These are phyloP conservation scores for Circinella umbellata DNA, from an alignment of 371 early-diverging fungal genomes.

Conservation along the genomic window DNA sequence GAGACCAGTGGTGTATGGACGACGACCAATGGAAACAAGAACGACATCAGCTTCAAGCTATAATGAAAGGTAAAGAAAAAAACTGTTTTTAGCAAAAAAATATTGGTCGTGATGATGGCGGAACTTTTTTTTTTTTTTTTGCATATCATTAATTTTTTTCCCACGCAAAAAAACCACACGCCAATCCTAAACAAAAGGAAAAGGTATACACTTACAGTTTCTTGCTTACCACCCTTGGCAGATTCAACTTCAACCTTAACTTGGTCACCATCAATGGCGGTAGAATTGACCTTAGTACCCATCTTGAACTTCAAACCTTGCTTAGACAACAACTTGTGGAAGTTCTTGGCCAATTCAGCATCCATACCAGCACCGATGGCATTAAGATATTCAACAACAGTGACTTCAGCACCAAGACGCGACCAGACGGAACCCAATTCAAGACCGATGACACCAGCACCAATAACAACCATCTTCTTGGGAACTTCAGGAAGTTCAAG, in stretches of 20 bases:
- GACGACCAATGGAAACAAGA: slow-evolving; percentile 94
- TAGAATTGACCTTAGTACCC: slow-evolving; percentile 92
- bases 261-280: slow-evolving; percentile 82
- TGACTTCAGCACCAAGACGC: slow-evolving; percentile 94
- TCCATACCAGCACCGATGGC: slow-evolving; percentile 99
- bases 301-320: slow-evolving; percentile 98
- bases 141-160: neutral
- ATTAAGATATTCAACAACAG: slow-evolving; percentile 94
- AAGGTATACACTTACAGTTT: slow-evolving; percentile 62
- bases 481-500: slow-evolving; percentile 92
- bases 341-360: slow-evolving; percentile 88
- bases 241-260: slow-evolving; percentile 92
- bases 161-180: too few relatives aligned
- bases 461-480: slow-evolving; percentile 98
- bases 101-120: too few relatives aligned
- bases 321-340: slow-evolving; percentile 91
- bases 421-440: slow-evolving; percentile 98
- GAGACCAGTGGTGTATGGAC: slow-evolving; percentile 92
- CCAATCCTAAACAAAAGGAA: too few relatives aligned
- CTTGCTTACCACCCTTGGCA: slow-evolving; percentile 81
- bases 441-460: slow-evolving; percentile 98
- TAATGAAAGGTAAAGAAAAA: neutral
- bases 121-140: too few relatives aligned
- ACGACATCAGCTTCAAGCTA: slow-evolving; percentile 92
- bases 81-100: neutral